Evolutionary conservation across 2,329 filamentous ascomycete genomes (phyloP), one percentile per base, ranked within the genome.

Genomic region (Exophiala mesophila): DNA sequence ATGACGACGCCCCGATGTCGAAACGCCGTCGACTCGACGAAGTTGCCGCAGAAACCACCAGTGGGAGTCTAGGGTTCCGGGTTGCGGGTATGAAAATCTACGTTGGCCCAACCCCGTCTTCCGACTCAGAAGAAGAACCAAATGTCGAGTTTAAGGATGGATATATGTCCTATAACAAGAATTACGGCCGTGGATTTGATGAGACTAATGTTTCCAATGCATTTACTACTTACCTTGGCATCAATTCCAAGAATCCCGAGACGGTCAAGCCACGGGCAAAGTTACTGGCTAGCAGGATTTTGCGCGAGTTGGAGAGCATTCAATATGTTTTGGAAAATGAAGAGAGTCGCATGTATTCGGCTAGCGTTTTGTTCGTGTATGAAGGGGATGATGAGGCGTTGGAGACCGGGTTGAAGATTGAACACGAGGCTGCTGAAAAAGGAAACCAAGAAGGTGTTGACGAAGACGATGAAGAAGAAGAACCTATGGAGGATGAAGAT

Each of bases 291-390:
- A 58, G 50, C 29, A 58, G 71, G 33, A 42, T 73, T 12, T 55
- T 64, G 1, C 58, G 63, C 13, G 62, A 71, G 48, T 46, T 76
- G 32, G 62, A 58, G 38, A 58, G 58, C 10, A 57, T 77, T 5
- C 69, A 71, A 50, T 63, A 63, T 35, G 70, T 72, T 3, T 60
- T 77, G 6, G 72, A 78, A 53, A 62, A 68, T 1, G 64, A 76
- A 36, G 80, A 84, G 61, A 81, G 76, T 55, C 67, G 80, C 36
- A 83, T 84, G 79, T 83, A 82, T 59, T 78, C 76, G 10, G 71
- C 80, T 1, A 82, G 77, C 53, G 67, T 84, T 12, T 59, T 84
- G 34, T 72, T 83, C 26, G 76, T 83, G 10, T 84, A 83, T 53
- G 80, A 84, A 60, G 80, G 80, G 5, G 77, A 83, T 52, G 63